Evolutionary conservation across 2,329 filamentous ascomycete species (phyloP).

Genomic region (Chrysoporthe austroafricana): DNA sequence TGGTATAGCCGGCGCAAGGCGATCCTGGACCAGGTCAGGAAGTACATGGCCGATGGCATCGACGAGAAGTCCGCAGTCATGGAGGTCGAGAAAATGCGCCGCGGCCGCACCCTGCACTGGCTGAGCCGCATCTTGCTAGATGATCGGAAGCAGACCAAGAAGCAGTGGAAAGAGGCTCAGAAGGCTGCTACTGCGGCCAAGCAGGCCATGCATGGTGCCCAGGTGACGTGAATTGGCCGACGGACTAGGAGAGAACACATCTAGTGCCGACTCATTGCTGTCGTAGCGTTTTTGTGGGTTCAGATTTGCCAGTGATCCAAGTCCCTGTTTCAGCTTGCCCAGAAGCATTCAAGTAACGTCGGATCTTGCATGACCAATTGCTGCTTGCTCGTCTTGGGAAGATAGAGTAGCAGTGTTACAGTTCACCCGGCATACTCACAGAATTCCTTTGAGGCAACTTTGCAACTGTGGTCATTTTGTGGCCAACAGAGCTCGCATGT

Average conservation of each 20-base stretch:
- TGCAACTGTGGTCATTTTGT: background rate
- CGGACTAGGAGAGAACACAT: background rate
- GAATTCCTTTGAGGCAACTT: background rate
- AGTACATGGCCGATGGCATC: conserved; percentile 41
- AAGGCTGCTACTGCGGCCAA: conserved; percentile 30
- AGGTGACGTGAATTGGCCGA: conserved; percentile 1
- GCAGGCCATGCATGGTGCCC: conserved; percentile 16
- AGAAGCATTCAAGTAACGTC: background rate
- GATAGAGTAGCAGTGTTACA: background rate
- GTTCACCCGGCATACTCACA: background rate
- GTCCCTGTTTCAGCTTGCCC: background rate
- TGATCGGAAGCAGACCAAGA: conserved; percentile 39
- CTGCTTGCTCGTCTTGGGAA: background rate
- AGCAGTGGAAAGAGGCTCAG: conserved; percentile 29
- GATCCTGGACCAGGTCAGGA: conserved; percentile 45
- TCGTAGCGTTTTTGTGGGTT: background rate
- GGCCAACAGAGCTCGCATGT: background rate
- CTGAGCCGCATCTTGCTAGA: conserved; percentile 42
- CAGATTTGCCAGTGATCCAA: background rate
- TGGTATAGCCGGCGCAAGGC: conserved; percentile 45
- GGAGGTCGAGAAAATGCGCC: conserved; percentile 42
- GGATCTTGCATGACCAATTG: background rate
- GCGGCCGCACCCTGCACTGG: conserved; percentile 43
- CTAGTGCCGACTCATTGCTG: background rate
- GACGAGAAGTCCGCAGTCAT: conserved; percentile 40